These are phyloP conservation scores for Dioscorea cayenensis DNA, from an alignment of 116 monocot species.

Conservation along the genomic window DNA sequence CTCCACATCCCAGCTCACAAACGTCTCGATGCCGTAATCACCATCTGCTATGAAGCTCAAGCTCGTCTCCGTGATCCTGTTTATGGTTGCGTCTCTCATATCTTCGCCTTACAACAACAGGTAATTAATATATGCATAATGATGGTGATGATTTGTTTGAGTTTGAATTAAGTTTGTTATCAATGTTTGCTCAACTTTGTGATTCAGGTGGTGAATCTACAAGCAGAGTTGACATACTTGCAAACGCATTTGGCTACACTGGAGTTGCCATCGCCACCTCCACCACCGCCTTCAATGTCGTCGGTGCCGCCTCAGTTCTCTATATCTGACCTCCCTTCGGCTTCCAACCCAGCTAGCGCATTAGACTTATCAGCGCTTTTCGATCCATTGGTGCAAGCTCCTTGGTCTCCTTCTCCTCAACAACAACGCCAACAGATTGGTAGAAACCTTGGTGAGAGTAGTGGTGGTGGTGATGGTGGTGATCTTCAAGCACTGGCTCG, in stretches of 20 bases:
- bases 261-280: slow-evolving; percentile 44
- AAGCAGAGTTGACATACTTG: slow-evolving; percentile 47
- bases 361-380: slow-evolving; percentile 68
- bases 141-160: too few relatives aligned
- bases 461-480: slow-evolving; percentile 17
- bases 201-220: slow-evolving; percentile 37
- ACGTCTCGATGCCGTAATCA: slow-evolving; percentile 73
- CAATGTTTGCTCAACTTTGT: too few relatives aligned
- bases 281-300: neutral
- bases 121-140: slow-evolving; percentile 12
- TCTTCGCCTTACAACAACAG: slow-evolving; percentile 83
- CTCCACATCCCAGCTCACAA: slow-evolving; percentile 63
- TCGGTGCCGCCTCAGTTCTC: slow-evolving; percentile 26
- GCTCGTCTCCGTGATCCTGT: slow-evolving; percentile 80
- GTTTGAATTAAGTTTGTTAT: too few relatives aligned
- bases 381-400: slow-evolving; percentile 31
- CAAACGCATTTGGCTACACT: slow-evolving; percentile 46
- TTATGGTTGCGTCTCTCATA: slow-evolving; percentile 85
- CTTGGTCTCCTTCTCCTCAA: slow-evolving; percentile 22
- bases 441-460: slow-evolving; percentile 12
- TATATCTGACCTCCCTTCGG: slow-evolving; percentile 51
- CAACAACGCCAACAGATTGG: slow-evolving; percentile 19
- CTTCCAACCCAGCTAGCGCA: slow-evolving; percentile 17
- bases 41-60: slow-evolving; percentile 84
- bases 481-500: slow-evolving; percentile 70